These are phyloP conservation scores for Sporisorium exsertum DNA, from an alignment of 1,284 basidiomycete species.

Conservation along the genomic window DNA sequence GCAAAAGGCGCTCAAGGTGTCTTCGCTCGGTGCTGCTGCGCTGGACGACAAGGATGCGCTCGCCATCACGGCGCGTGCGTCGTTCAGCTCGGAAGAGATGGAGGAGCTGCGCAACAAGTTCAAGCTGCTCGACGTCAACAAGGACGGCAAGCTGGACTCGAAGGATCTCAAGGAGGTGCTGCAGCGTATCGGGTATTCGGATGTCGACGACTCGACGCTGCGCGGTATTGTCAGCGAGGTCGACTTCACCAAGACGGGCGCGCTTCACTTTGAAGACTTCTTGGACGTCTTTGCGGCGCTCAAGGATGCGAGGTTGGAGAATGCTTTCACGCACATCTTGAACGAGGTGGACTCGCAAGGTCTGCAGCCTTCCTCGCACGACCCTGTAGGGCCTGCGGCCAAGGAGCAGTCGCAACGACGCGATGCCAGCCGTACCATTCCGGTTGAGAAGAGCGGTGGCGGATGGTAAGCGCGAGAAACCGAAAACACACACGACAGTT, in stretches of 20 bases:
- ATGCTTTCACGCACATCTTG: constrained; percentile 62
- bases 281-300: constrained; percentile 61
- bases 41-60: constrained; percentile 50
- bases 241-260: constrained; percentile 58
- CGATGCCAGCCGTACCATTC: constrained; percentile 60
- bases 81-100: constrained; percentile 64
- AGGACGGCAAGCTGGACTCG: constrained; percentile 60
- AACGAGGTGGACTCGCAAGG: constrained; percentile 56
- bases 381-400: constrained; percentile 57
- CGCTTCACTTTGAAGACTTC: constrained; percentile 64
- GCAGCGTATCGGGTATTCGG: constrained; percentile 55
- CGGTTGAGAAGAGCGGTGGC: constrained; percentile 62
- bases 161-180: constrained; percentile 62
- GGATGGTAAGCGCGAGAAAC: constrained; percentile 49
- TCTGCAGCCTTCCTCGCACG: constrained; percentile 37
- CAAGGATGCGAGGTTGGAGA: constrained; percentile 60
- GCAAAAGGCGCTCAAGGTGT: constrained; percentile 41
- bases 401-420: constrained; percentile 54
- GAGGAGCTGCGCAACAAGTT: constrained; percentile 56
- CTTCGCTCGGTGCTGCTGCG: constrained; percentile 31
- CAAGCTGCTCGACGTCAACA: constrained; percentile 60
- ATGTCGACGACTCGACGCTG: constrained; percentile 58
- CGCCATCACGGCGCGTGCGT: constrained; percentile 52
- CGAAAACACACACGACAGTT: constrained; percentile 1
- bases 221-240: constrained; percentile 61